phyloP scores from a whole-genome alignment of 2,329 filamentous ascomycete genomes.

The Fusarium cyanostomum region DNA sequence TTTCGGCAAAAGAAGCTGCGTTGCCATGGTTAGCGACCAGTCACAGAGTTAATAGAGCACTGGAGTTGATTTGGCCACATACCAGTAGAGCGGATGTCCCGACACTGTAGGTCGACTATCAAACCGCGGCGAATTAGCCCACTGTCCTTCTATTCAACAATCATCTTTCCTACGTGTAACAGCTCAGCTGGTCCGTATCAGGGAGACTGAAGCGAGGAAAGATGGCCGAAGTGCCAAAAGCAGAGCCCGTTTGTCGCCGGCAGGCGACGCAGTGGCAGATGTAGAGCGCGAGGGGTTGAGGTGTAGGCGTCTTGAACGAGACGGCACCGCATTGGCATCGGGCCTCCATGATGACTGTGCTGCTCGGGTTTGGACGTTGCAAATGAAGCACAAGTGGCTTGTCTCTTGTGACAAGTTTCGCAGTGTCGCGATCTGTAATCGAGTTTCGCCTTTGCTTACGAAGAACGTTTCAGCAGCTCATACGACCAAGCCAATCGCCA shows the following conservation, averaged over 20 bases:
- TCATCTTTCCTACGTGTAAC: conserved; percentile 55
- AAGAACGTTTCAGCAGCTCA: not conserved
- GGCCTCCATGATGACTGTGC: conserved; percentile 62
- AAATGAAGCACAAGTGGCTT: not conserved
- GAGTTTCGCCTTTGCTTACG: too few relatives aligned
- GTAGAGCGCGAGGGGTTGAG: conserved; percentile 70
- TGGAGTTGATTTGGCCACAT: conserved; percentile 26
- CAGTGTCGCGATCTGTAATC: not conserved
- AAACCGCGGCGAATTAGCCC: conserved; percentile 5
- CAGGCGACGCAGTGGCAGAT: conserved; percentile 77
- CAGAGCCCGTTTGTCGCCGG: conserved; percentile 70
- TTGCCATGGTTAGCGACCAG: conserved; percentile 6
- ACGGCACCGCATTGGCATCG: conserved; percentile 73
- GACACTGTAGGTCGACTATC: conserved; percentile 64
- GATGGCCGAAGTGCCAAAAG: conserved; percentile 75
- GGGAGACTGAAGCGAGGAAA: conserved; percentile 73
- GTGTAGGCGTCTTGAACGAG: conserved; percentile 68
- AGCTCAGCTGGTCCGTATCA: conserved; percentile 57
- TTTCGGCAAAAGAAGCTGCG: conserved; percentile 70
- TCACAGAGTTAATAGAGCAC: not conserved
- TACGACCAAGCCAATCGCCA: not conserved
- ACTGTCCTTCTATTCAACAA: not conserved
- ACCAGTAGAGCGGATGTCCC: conserved; percentile 68
- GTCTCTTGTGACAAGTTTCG: not conserved
- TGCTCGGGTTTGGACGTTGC: too few relatives aligned